A percentile compares a stretch with the other conserved stretches of the same genome.
Conservation (phyloP, 2,329 filamentous ascomycete genomes). For the Daldinia sp. region DNA sequence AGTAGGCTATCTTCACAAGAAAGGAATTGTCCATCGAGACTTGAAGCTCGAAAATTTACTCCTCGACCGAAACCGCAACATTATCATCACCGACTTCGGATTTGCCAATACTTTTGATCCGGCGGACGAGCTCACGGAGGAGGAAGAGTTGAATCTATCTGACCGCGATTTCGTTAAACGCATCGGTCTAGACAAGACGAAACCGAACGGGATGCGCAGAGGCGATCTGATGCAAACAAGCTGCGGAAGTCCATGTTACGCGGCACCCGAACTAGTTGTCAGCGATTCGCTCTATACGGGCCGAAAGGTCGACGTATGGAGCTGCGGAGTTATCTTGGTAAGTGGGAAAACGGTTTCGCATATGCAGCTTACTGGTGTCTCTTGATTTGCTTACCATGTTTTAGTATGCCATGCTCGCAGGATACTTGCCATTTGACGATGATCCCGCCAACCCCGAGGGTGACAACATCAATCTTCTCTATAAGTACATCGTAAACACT, state of each 20-base stretch:
- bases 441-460: constrained; percentile 98
- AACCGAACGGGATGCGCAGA: constrained; percentile 77
- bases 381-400: constrained; percentile 39
- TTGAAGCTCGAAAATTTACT: constrained; percentile 95
- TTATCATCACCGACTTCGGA: constrained; percentile 99
- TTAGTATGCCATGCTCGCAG: constrained; percentile 99
- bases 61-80: constrained; percentile 95
- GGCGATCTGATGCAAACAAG: constrained; percentile 99
- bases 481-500: constrained; percentile 99
- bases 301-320: constrained; percentile 98
- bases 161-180: constrained; percentile 90
- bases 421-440: constrained; percentile 97
- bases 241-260: constrained; percentile 97
- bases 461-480: constrained; percentile 98
- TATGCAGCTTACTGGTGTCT: background rate
- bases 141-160: constrained; percentile 85
- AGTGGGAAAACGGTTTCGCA: constrained; percentile 48
- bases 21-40: constrained; percentile 97
- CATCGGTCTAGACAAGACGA: constrained; percentile 81
- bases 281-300: constrained; percentile 98
- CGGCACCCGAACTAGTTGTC: constrained; percentile 94
- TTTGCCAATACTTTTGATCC: constrained; percentile 98
- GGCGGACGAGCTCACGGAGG: constrained; percentile 84
- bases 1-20: constrained; percentile 97
- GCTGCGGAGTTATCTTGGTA: constrained; percentile 97